Base-by-base conservation (phyloP, 208 protist genomes). In the Angomonas deanei region DNA sequence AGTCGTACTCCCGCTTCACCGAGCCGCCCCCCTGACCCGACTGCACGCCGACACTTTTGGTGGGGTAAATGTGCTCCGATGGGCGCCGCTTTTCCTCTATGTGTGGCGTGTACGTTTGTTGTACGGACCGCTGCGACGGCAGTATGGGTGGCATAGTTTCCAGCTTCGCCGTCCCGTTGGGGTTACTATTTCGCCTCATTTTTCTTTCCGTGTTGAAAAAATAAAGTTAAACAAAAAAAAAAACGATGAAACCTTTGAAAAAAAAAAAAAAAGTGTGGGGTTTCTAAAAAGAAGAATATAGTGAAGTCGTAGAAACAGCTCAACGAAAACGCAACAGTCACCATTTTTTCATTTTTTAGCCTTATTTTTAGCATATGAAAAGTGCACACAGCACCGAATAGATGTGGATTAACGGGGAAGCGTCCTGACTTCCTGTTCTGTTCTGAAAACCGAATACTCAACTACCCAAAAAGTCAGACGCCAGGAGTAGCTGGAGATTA, bases 401-500 rank as follows among this genome's bases (percentile, higher is more conserved):
- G n/a, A n/a, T n/a, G n/a, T n/a, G n/a, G n/a, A n/a, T n/a, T n/a
- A n/a, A n/a, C n/a, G n/a, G n/a, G n/a, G n/a, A n/a, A n/a, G n/a
- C n/a, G n/a, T n/a, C n/a, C n/a, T n/a, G n/a, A n/a, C n/a, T n/a
- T n/a, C n/a, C n/a, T n/a, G n/a, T n/a, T n/a, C n/a, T n/a, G n/a
- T n/a, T n/a, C n/a, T n/a, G n/a, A n/a, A n/a, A n/a, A n/a, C n/a
- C n/a, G n/a, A n/a, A n/a, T n/a, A n/a, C n/a, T n/a, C 34, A 84
- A 61, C 78, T 80, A 39, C 70, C 70, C 4, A 84, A 32, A 24
- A 80, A 76, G 48, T 84, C 78, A 8, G 78, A 73, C 0, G 70
- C 78, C 3, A 84, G 65, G 19, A 84, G 36, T 54, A 85, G 56
- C 42, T 74, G 68, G 46, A 81, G 70, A 26, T 70, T 70, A 24